Conservation (phyloP, 1,139 yeast species). For the Debaryomyces sp. region DNA sequence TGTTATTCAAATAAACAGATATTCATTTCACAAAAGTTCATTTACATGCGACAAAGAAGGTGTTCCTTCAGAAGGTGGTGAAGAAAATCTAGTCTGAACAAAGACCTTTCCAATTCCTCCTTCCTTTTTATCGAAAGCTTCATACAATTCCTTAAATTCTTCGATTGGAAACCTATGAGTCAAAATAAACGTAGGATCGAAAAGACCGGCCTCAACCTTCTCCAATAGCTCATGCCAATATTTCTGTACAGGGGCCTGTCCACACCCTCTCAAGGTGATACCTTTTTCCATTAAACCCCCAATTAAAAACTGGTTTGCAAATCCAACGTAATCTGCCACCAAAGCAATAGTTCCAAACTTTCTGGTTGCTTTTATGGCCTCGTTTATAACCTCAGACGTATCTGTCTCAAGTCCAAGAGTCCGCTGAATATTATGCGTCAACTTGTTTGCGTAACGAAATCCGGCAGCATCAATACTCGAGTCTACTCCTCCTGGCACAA, state of each 20-base stretch:
- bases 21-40: neutral
- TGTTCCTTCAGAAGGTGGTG: neutral
- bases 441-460: neutral
- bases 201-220: neutral
- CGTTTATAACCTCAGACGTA: neutral
- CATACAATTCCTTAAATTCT: neutral
- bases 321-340: neutral
- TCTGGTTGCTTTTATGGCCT: neutral
- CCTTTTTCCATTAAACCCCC: conserved; percentile 1
- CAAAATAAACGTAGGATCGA: neutral
- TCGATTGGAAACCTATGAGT: neutral
- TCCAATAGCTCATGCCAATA: neutral
- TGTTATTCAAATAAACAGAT: no score
- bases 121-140: conserved; percentile 1
- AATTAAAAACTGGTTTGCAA: conserved; percentile 1
- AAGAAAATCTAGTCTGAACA: neutral
- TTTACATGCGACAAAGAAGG: neutral
- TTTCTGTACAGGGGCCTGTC: conserved; percentile 1
- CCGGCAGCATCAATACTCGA: conserved; percentile 1
- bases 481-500: neutral
- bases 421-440: neutral
- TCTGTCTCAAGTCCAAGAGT: conserved; percentile 1
- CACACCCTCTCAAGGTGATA: conserved; percentile 1
- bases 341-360: neutral
- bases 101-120: conserved; percentile 1